Evolutionary conservation across 2,329 filamentous ascomycete species (phyloP).

Genomic region (Cytospora schulzeri): DNA sequence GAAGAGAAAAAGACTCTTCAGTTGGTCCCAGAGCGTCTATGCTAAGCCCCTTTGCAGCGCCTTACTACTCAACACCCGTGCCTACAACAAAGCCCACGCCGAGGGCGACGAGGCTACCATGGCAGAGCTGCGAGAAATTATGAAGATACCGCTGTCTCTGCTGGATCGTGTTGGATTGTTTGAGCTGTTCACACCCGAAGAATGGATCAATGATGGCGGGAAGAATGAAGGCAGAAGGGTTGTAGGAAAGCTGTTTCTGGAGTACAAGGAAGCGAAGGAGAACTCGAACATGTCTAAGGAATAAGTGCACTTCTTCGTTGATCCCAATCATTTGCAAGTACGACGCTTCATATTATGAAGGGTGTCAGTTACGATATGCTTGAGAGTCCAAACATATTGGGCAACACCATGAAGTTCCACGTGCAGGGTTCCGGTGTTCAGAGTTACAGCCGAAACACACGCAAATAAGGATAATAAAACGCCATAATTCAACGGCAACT

Average conservation of each 20-base stretch:
- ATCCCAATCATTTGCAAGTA: too few species aligned
- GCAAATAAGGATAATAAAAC: not conserved
- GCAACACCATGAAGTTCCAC: not conserved
- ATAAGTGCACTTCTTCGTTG: too few species aligned
- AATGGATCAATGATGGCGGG: slow-evolving; percentile 31
- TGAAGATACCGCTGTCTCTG: slow-evolving; percentile 32
- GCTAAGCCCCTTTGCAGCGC: slow-evolving; percentile 26
- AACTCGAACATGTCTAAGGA: too few species aligned
- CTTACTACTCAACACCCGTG: slow-evolving; percentile 34
- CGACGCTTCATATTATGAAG: not conserved
- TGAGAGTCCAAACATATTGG: too few species aligned
- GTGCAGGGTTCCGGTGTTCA: not conserved
- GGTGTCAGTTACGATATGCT: not conserved
- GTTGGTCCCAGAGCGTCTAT: not conserved
- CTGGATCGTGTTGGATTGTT: slow-evolving; percentile 34
- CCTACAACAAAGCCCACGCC: slow-evolving; percentile 33
- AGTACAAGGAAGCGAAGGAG: slow-evolving; percentile 28
- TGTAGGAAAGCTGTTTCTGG: slow-evolving; percentile 32
- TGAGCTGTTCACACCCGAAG: slow-evolving; percentile 33
- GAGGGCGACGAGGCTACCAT: slow-evolving; percentile 29
- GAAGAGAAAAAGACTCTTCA: not conserved
- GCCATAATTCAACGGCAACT: not conserved
- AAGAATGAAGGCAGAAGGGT: slow-evolving; percentile 33
- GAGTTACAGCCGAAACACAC: not conserved
- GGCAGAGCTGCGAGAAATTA: slow-evolving; percentile 29